phyloP scores from a whole-genome alignment of 106 monocot genomes.

The Alisma plantagoaquatica region DNA sequence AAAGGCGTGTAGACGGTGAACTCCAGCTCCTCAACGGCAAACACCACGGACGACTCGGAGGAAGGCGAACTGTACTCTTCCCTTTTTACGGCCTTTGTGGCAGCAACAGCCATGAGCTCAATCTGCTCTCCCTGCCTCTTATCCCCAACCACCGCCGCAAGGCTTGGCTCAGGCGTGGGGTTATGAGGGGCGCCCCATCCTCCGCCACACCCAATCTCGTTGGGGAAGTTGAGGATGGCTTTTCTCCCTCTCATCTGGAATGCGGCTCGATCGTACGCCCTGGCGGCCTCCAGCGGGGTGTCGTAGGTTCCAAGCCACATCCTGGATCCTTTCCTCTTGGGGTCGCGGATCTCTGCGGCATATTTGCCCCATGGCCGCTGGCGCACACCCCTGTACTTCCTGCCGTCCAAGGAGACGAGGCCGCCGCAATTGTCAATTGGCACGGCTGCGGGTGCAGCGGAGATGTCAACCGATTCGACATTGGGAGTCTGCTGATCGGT shows the following conservation, averaged over 20 bases:
- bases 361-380: too few relatives aligned
- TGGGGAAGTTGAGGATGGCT: conserved; percentile 64
- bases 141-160: not conserved
- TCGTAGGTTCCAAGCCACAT: too few relatives aligned
- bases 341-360: too few relatives aligned
- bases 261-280: conserved; percentile 52
- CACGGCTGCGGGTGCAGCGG: too few relatives aligned
- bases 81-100: not conserved
- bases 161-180: not conserved
- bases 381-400: too few relatives aligned
- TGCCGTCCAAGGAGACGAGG: too few relatives aligned
- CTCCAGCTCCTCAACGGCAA: not conserved
- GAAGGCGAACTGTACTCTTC: not conserved
- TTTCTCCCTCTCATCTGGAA: conserved; percentile 52
- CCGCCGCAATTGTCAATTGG: too few relatives aligned
- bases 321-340: too few relatives aligned
- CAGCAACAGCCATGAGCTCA: not conserved
- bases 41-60: not conserved
- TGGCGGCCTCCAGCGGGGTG: conserved; percentile 53
- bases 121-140: not conserved
- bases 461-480: too few relatives aligned
- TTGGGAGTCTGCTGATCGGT: too few relatives aligned
- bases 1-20: conserved; percentile 6
- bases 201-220: conserved; percentile 18
- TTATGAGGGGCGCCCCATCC: too few relatives aligned